A percentile compares a stretch with the other conserved stretches of the same genome.
phyloP scores from a whole-genome alignment of 2,329 filamentous ascomycete genomes.

The Aspergillus uvarum region DNA sequence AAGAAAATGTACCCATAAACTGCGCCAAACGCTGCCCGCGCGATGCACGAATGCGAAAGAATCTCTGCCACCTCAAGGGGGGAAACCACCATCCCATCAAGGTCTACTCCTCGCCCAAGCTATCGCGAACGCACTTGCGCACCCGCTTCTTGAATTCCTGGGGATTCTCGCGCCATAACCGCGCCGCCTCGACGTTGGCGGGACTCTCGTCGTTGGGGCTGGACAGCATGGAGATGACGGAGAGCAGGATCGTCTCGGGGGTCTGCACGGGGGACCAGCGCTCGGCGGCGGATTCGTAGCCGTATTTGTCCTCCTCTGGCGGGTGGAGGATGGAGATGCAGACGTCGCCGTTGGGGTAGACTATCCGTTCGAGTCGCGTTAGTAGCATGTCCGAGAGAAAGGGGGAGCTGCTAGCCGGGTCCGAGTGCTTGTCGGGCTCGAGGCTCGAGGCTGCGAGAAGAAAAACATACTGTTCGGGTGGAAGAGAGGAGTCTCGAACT shows the following conservation, averaged over 20 bases:
- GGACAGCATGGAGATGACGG: conserved; percentile 87
- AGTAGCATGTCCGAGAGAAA: too few relatives aligned
- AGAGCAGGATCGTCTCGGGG: conserved; percentile 89
- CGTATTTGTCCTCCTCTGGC: conserved; percentile 88
- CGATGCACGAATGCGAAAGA: too few relatives aligned
- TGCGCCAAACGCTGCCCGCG: too few relatives aligned
- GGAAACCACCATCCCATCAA: too few relatives aligned
- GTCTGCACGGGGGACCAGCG: conserved; percentile 94
- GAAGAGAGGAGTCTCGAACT: conserved; percentile 82
- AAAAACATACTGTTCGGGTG: conserved; percentile 76
- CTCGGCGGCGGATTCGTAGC: conserved; percentile 87
- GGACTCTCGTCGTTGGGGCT: conserved; percentile 94
- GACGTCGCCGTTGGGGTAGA: conserved; percentile 82
- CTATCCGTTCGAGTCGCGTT: too few relatives aligned
- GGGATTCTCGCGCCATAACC: conserved; percentile 78
- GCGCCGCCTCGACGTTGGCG: conserved; percentile 90
- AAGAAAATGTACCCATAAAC: too few relatives aligned
- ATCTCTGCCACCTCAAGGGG: too few relatives aligned
- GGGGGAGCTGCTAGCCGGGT: too few relatives aligned
- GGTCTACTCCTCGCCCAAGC: conserved; percentile 66
- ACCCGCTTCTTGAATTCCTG: conserved; percentile 77
- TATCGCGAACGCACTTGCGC: conserved; percentile 76
- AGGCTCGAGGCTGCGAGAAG: conserved; percentile 9
- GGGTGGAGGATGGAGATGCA: conserved; percentile 98
- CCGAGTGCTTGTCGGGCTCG: too few relatives aligned